Base-by-base conservation (phyloP, 208 protist species). In the Trypanosoma brucei region DNA sequence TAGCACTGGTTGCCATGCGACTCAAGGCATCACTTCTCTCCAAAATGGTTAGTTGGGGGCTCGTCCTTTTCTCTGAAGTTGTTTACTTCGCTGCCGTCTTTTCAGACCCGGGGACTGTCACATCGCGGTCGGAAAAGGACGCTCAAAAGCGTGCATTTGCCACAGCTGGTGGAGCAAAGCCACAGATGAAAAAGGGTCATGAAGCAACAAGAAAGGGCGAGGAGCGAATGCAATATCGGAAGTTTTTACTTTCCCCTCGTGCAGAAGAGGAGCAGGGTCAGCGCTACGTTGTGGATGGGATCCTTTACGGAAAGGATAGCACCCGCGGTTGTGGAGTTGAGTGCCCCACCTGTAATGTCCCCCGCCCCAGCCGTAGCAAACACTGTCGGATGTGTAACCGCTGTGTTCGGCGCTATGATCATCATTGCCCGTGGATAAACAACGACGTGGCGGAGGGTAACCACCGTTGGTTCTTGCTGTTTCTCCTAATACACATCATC, bases 351-450 rank as follows among this genome's bases (percentile, higher is more conserved):
- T 97, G 88, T 73, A 55, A 71, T 58, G 60, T 93, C 1, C 61
- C 71, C 1, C 93, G 86, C 36, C 97, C 97, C 7, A 78, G 87
- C 35, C 87, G 97, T 38, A 94, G 94, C 38, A 97, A 98, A 72
- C 97, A 99, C 77, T 98, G 96, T 70, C 51, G 78, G 3, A 39
- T 97, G 42, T 98, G 93, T 70, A 66, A 92, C 39, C 57, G 60
- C 39, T 99, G 97, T 79, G 94, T 99, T 22, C 84, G 94, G 37
- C 90, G 91, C 58, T 98, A 89, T 70, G 97, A 99, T 68, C 97
- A 99, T 69, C 94, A 98, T 77, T 99, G 97, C 75, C 86, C 84
- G 33, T 99, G 97, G 97, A 91, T 99, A 33, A 98, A 98, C 84
- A 97, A 96, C 64, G 95, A 97, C 78, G 94, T 98, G 39, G 97